phyloP scores from a whole-genome alignment of 2,329 filamentous ascomycete genomes.

The Venturia carpophila region DNA sequence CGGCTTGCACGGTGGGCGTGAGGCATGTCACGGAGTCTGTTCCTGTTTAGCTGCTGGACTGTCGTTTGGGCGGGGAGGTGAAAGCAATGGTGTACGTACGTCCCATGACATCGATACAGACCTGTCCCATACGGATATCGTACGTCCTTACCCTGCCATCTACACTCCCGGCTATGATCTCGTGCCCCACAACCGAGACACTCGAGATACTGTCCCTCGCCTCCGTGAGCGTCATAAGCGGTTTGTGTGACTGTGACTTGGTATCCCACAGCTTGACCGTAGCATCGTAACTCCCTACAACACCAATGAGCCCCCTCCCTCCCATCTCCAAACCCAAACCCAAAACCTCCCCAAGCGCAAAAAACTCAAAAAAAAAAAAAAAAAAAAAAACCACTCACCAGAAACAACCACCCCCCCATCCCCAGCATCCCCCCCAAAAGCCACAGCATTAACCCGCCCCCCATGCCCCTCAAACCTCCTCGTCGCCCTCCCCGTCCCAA shows the following conservation, averaged over 20 bases:
- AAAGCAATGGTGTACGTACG: constrained; percentile 28
- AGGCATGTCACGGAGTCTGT: constrained; percentile 65
- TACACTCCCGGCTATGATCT: constrained; percentile 68
- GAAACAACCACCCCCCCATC: constrained; percentile 58
- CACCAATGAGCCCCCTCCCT: not conserved
- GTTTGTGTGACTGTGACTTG: constrained; percentile 47
- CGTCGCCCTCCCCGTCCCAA: constrained; percentile 67
- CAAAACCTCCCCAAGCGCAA: not conserved
- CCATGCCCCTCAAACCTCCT: constrained; percentile 67
- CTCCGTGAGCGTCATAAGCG: constrained; percentile 65
- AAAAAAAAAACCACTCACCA: not conserved
- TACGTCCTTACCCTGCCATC: constrained; percentile 77
- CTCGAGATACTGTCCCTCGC: constrained; percentile 59
- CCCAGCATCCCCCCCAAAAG: constrained; percentile 62
- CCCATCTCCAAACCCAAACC: not conserved
- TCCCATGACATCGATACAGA: constrained; percentile 63
- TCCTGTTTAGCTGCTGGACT: constrained; percentile 1
- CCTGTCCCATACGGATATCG: constrained; percentile 68
- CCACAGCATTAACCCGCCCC: constrained; percentile 67
- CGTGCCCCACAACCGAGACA: constrained; percentile 35
- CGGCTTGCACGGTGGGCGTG: constrained; percentile 60
- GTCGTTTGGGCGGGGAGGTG: not conserved
- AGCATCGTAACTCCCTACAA: constrained; percentile 59
- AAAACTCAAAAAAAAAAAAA: constrained; percentile 24
- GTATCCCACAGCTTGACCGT: constrained; percentile 71